Evolutionary conservation across 495 filamentous ascomycete species (phyloP), one percentile per base, ranked within the genome.

Genomic region (Lophium mytilinum): DNA sequence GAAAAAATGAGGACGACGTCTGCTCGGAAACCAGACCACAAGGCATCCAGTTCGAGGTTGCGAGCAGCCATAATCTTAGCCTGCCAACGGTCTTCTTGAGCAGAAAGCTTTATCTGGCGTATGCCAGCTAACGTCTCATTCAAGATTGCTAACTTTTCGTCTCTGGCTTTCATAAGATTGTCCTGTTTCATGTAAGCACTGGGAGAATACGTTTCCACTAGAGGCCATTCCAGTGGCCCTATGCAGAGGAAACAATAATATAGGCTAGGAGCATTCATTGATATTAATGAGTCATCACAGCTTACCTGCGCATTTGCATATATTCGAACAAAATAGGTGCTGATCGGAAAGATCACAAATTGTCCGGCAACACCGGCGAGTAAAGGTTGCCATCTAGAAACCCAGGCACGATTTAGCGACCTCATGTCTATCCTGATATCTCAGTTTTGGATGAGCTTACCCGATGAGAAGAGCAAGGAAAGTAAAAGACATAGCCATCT

Each of bases 41-140:
- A 74, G 1, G 78, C 79, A 0, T 59, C 53, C 0, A 95, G 78
- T 63, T 95, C 89, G 24, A 76, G 75, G 11, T 80, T 77, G 62
- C 89, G 78, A 21, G 81, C 79, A 7, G 74, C 73, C n/a, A 72
- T 66, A 52, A 95, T 89, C 53, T 82, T 84, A n/a, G 76, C 71
- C 69, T 91, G 80, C 89, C 89, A 95, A 57, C 87, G 81, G 14
- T 73, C 68, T 65, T 95, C 89, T n/a, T 89, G 68, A 9, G 88
- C 89, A 0, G 87, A 87, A 61, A 95, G 91, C 62, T 95, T 95
- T 67, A 95, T 88, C 66, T 94, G 89, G 6, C 89, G 79, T 53
- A 95, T 92, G 48, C 85, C 89, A 59, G 88, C 83, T 0, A 95
- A 71, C 0, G 86, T 88, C 67, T 95, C 89, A 0, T 86, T 88